phyloP scores from a whole-genome alignment of 441 rosid species.

The Pelargonium exstipulatum region DNA sequence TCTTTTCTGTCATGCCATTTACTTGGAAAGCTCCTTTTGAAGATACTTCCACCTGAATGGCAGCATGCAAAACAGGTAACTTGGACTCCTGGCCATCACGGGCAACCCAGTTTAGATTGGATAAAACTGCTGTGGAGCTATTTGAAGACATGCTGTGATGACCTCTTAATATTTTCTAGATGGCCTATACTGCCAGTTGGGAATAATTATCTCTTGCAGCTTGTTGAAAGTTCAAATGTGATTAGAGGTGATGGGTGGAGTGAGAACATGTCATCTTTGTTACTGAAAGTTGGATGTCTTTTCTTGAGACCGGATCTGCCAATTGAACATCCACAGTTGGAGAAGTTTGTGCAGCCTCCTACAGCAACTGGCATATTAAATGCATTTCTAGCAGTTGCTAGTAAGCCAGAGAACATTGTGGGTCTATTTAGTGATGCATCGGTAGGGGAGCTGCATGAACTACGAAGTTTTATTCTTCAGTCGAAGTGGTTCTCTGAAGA shows the following conservation, averaged over 20 bases:
- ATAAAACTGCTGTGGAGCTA: constrained; percentile 75
- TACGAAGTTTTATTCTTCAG: constrained; percentile 87
- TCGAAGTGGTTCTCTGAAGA: constrained; percentile 92
- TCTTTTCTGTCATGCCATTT: constrained; percentile 72
- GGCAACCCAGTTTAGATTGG: constrained; percentile 89
- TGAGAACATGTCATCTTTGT: constrained; percentile 88
- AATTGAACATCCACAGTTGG: constrained; percentile 79
- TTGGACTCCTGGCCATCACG: constrained; percentile 78
- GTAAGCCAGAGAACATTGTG: constrained; percentile 52
- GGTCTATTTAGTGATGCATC: constrained; percentile 60
- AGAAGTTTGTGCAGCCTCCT: constrained; percentile 83
- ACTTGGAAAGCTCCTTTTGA: constrained; percentile 82
- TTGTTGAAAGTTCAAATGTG: constrained; percentile 71
- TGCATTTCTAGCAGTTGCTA: constrained; percentile 74
- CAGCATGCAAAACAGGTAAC: constrained; percentile 62
- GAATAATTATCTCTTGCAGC: constrained; percentile 58
- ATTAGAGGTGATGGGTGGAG: constrained; percentile 89
- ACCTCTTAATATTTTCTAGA: constrained; percentile 77
- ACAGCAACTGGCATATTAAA: constrained; percentile 80
- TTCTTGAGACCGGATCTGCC: constrained; percentile 67
- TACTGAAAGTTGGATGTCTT: constrained; percentile 80
- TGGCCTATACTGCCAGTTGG: constrained; percentile 98
- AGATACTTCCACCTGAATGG: constrained; percentile 92
- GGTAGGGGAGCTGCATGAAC: constrained; percentile 85
- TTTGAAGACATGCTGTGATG: constrained; percentile 72